phyloP scores from a whole-genome alignment of 108 stramenopile species.

The Craspedostauros australis region DNA sequence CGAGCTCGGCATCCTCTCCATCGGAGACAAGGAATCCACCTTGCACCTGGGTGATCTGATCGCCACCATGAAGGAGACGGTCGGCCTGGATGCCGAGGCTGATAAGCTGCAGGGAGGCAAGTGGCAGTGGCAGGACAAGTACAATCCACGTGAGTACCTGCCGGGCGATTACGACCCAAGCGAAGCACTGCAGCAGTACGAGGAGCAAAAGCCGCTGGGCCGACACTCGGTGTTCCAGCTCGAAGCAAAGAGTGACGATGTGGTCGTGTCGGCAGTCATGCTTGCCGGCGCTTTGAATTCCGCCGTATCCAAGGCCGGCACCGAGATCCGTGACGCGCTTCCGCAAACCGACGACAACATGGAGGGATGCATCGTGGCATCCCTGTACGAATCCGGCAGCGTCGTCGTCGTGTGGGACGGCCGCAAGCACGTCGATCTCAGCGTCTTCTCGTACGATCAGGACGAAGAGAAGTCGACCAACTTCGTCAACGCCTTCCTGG shows the following conservation, averaged over 20 bases:
- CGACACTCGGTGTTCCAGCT: constrained; percentile 45
- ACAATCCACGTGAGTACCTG: background rate
- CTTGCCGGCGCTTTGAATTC: background rate
- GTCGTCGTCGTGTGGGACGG: constrained; percentile 35
- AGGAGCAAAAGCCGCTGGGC: constrained; percentile 40
- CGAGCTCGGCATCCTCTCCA: constrained; percentile 9
- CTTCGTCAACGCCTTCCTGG: constrained; percentile 21
- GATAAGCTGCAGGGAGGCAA: too few relatives aligned
- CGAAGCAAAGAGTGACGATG: background rate
- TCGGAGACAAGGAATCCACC: background rate
- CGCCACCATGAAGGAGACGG: too few relatives aligned
- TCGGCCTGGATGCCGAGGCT: too few relatives aligned
- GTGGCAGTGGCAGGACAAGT: too few relatives aligned
- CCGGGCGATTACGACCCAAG: too few relatives aligned
- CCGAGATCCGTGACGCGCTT: background rate
- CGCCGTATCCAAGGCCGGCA: background rate
- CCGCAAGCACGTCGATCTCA: constrained; percentile 29
- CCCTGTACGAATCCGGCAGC: constrained; percentile 5
- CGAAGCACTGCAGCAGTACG: too few relatives aligned
- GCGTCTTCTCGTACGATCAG: constrained; percentile 18
- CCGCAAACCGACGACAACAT: background rate
- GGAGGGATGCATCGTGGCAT: constrained; percentile 5
- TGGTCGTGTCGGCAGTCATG: background rate
- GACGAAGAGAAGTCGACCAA: background rate
- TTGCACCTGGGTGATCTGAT: background rate